phyloP scores from a whole-genome alignment of 2,329 filamentous ascomycete species.

The Ploettnerulaceae sp. region DNA sequence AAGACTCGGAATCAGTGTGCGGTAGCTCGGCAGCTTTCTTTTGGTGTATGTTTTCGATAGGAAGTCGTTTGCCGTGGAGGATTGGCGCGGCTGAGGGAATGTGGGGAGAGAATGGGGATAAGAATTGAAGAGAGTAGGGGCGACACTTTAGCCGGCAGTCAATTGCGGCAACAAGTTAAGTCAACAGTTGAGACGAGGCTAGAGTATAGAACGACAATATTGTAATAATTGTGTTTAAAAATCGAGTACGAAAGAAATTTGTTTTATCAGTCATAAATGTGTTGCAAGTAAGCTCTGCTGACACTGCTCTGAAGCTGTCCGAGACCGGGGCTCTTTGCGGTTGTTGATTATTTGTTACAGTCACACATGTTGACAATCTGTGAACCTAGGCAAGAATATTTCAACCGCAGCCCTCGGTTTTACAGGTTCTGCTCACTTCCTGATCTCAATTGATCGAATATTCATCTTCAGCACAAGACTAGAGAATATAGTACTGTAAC shows the following conservation, averaged over 20 bases:
- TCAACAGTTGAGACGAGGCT: not conserved
- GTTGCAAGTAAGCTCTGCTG: not conserved
- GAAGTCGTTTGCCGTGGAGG: slow-evolving; percentile 3
- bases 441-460: no score
- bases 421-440: no score
- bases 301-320: slow-evolving; percentile 6
- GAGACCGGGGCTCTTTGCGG: slow-evolving; percentile 8
- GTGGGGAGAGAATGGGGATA: slow-evolving; percentile 4
- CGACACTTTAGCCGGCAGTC: slow-evolving; percentile 9
- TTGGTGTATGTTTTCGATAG: slow-evolving; percentile 3
- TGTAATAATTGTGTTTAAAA: not conserved
- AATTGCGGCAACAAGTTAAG: not conserved
- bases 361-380: no score
- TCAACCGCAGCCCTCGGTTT: no score
- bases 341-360: no score
- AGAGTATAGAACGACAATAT: not conserved
- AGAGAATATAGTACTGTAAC: no score
- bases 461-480: no score
- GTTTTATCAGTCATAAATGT: not conserved
- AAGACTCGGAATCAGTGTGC: not conserved
- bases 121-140: not conserved
- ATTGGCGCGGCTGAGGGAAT: slow-evolving; percentile 1
- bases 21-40: not conserved
- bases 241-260: not conserved
- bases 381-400: no score